phyloP scores from a whole-genome alignment of 1,139 yeast species.

The Magnusiomyces fungicola region DNA sequence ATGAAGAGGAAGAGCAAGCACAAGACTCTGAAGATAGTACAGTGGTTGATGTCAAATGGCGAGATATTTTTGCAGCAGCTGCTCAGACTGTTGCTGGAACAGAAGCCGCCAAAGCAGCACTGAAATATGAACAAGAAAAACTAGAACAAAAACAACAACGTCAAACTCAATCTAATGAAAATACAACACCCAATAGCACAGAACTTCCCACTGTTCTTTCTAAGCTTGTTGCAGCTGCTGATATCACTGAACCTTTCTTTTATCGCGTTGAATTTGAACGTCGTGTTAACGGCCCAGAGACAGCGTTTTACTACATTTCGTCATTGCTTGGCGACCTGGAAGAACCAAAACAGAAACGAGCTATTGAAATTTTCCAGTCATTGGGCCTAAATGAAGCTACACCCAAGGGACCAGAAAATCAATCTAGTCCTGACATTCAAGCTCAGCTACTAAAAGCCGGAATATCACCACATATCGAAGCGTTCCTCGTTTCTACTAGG shows the following conservation, averaged over 20 bases:
- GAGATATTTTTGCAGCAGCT: conserved; percentile 17
- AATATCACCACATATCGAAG: conserved; percentile 3
- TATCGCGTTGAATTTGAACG: conserved; percentile 24
- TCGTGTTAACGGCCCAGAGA: conserved; percentile 15
- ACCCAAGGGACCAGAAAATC: neutral
- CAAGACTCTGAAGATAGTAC: too few species aligned
- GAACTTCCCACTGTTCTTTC: conserved; percentile 4
- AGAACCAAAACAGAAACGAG: neutral
- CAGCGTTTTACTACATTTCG: conserved; percentile 22
- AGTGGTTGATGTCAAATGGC: neutral
- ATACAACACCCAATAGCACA: neutral
- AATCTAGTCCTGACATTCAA: neutral
- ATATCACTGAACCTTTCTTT: conserved; percentile 14
- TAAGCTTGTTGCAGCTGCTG: conserved; percentile 4
- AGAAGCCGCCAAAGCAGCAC: neutral
- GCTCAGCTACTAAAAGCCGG: neutral
- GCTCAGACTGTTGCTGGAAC: neutral
- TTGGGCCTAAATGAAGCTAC: neutral
- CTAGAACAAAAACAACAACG: neutral
- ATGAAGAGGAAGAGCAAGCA: conserved; percentile 14
- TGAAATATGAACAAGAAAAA: neutral
- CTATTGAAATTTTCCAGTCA: neutral
- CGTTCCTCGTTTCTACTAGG: conserved; percentile 8
- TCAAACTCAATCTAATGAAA: neutral
- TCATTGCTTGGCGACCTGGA: conserved; percentile 10